A percentile compares a stretch with the other conserved stretches of the same genome.
These are phyloP conservation scores for Chlorella sp. DNA, from an alignment of 139 green algal genomes.

Conservation along the genomic window DNA sequence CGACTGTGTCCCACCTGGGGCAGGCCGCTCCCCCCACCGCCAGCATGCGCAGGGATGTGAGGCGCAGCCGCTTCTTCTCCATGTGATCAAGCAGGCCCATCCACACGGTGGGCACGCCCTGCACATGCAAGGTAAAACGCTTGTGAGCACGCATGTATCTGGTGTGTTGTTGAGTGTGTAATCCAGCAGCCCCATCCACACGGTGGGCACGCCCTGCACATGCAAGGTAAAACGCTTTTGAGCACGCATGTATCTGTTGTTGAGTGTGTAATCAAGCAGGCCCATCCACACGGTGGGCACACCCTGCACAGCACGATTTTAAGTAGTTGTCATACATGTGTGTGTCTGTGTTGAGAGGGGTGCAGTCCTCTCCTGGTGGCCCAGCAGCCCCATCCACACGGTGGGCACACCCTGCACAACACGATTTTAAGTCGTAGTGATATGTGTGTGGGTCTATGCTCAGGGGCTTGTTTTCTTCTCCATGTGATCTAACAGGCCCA, in stretches of 20 bases:
- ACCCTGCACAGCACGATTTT: no score
- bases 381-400: conserved; percentile 75
- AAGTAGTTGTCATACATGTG: no score
- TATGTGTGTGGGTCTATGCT: not conserved
- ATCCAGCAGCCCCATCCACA: conserved; percentile 71
- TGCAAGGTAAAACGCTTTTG: no score
- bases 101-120: conserved; percentile 75
- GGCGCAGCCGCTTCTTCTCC: conserved; percentile 43
- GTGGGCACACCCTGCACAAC: conserved; percentile 66
- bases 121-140: no score
- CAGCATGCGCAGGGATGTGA: conserved; percentile 57
- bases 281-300: conserved; percentile 78
- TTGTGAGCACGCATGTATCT: no score
- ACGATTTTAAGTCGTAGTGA: no score
- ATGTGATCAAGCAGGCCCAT: conserved; percentile 68
- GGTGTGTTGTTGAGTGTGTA: no score
- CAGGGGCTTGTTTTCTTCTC: conserved; percentile 12
- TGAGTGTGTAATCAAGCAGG: conserved; percentile 67
- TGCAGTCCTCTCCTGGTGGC: conserved; percentile 58
- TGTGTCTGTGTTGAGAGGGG: not conserved
- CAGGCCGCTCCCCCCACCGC: conserved; percentile 75
- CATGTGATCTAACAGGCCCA: conserved; percentile 68
- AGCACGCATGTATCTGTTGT: no score
- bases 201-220: conserved; percentile 65
- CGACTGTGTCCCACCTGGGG: conserved; percentile 47